These are phyloP conservation scores for Tetrastigma voinierianum DNA, from an alignment of 164 flowering plant genomes.

Conservation along the genomic window DNA sequence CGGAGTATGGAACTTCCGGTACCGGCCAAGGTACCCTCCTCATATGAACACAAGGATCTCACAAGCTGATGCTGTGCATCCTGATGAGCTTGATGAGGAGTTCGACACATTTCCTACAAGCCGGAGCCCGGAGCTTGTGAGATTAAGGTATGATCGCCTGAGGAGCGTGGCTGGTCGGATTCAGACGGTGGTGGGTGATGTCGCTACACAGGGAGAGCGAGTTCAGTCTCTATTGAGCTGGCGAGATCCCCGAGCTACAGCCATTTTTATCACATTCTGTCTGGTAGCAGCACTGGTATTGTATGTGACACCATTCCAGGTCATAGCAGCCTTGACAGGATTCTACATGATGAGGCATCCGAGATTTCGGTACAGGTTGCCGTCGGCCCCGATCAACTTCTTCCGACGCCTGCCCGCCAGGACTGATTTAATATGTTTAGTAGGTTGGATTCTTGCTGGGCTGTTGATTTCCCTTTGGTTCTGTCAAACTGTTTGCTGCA, in stretches of 20 bases:
- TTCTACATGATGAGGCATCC: slow-evolving; percentile 83
- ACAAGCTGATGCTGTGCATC: slow-evolving; percentile 63
- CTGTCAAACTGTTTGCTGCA: too few relatives aligned
- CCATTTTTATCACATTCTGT: slow-evolving; percentile 65
- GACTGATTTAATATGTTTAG: slow-evolving; percentile 85
- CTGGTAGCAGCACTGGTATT: slow-evolving; percentile 51
- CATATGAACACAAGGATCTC: slow-evolving; percentile 78
- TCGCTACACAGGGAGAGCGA: slow-evolving; percentile 77
- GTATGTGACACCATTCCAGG: slow-evolving; percentile 80
- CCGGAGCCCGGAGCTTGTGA: slow-evolving; percentile 56
- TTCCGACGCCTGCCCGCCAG: slow-evolving; percentile 87
- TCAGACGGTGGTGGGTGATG: slow-evolving; percentile 73
- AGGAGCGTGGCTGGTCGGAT: slow-evolving; percentile 78
- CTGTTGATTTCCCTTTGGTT: too few relatives aligned
- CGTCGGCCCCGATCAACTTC: slow-evolving; percentile 79
- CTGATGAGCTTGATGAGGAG: slow-evolving; percentile 84
- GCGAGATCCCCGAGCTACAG: slow-evolving; percentile 75
- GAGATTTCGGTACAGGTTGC: slow-evolving; percentile 66
- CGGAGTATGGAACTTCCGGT: slow-evolving; percentile 89
- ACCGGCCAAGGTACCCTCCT: slow-evolving; percentile 83
- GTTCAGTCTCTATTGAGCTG: slow-evolving; percentile 65
- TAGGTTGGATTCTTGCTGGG: slow-evolving; percentile 19
- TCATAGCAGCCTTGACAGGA: slow-evolving; percentile 61
- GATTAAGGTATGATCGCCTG: slow-evolving; percentile 78
- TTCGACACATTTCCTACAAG: slow-evolving; percentile 75